A percentile compares a stretch with the other conserved stretches of the same genome.
These are phyloP conservation scores for Pythium oligandrum DNA, from an alignment of 352 stramenopile species.

Conservation along the genomic window DNA sequence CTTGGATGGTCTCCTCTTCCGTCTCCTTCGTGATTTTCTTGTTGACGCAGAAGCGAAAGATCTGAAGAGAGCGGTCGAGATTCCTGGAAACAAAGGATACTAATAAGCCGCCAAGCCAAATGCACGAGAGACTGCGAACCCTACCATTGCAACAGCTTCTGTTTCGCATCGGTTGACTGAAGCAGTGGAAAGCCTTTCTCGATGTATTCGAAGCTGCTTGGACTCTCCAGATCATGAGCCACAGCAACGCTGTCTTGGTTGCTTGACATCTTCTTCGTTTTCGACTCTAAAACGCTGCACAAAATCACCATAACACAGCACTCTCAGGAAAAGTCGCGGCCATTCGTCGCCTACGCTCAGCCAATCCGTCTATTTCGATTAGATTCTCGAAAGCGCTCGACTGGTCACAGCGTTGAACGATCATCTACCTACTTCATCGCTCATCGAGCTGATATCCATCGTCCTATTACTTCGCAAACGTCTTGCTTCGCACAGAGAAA, in stretches of 20 bases:
- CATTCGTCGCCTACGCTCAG: too few relatives aligned
- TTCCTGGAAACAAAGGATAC: slow-evolving; percentile 30
- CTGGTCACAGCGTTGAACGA: too few relatives aligned
- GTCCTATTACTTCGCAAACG: slow-evolving; percentile 58
- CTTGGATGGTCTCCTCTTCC: slow-evolving; percentile 38
- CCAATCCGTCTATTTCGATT: too few relatives aligned
- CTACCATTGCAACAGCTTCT: slow-evolving; percentile 74
- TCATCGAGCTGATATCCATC: too few relatives aligned
- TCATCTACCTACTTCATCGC: too few relatives aligned
- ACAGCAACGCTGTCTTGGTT: slow-evolving; percentile 5
- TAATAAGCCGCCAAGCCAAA: background rate
- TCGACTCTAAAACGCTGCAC: background rate
- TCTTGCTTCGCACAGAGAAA: slow-evolving; percentile 78
- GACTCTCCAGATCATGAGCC: background rate
- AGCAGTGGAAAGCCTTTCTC: slow-evolving; percentile 39
- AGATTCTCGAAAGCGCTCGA: too few relatives aligned
- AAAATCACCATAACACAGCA: too few relatives aligned
- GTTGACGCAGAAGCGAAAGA: slow-evolving; percentile 60
- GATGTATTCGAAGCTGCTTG: slow-evolving; percentile 40
- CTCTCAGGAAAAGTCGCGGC: background rate
- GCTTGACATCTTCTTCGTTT: slow-evolving; percentile 12
- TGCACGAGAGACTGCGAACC: background rate
- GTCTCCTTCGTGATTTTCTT: slow-evolving; percentile 28
- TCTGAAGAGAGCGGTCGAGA: slow-evolving; percentile 43
- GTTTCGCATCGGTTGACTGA: slow-evolving; percentile 41